Evolutionary conservation across 345 rosid species (phyloP).

Genomic region (Raphanus sativus): DNA sequence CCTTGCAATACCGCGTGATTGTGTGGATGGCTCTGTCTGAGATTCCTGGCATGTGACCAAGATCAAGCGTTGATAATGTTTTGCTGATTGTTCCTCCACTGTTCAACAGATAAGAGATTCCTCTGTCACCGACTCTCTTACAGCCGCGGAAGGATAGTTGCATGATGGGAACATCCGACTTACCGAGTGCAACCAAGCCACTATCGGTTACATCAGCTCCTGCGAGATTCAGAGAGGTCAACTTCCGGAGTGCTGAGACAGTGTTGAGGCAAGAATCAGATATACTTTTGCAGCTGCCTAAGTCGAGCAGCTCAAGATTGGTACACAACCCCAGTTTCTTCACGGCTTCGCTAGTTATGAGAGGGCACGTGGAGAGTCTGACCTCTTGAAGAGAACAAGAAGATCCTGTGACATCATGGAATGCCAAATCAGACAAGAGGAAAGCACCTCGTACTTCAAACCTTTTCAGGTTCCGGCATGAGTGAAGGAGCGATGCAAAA

Average conservation of each 20-base stretch:
- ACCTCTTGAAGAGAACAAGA: conserved; percentile 58
- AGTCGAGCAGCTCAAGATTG: conserved; percentile 61
- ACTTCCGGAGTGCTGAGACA: conserved; percentile 45
- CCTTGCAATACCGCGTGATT: conserved; percentile 42
- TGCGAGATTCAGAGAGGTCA: conserved; percentile 53
- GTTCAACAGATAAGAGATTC: conserved; percentile 48
- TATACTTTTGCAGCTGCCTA: conserved; percentile 63
- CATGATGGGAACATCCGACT: conserved; percentile 48
- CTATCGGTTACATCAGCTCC: conserved; percentile 67
- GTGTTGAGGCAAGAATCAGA: conserved; percentile 56
- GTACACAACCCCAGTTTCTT: conserved; percentile 50
- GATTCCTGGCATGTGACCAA: conserved; percentile 64
- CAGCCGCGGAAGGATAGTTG: conserved; percentile 63
- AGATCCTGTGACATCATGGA: conserved; percentile 53
- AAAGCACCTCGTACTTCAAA: conserved; percentile 57
- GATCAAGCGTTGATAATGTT: conserved; percentile 55
- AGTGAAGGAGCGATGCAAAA: conserved; percentile 49
- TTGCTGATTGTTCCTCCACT: conserved; percentile 48
- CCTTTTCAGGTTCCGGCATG: conserved; percentile 40
- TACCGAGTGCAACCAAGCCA: conserved; percentile 51
- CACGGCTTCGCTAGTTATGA: conserved; percentile 73
- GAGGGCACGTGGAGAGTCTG: conserved; percentile 52
- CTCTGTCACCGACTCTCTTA: conserved; percentile 65
- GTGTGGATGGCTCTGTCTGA: conserved; percentile 48
- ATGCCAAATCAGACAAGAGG: conserved; percentile 64